Evolutionary conservation across 129 eudicot genomes (phyloP).

Genomic region (Chrysanthemum lavandulifolium): DNA sequence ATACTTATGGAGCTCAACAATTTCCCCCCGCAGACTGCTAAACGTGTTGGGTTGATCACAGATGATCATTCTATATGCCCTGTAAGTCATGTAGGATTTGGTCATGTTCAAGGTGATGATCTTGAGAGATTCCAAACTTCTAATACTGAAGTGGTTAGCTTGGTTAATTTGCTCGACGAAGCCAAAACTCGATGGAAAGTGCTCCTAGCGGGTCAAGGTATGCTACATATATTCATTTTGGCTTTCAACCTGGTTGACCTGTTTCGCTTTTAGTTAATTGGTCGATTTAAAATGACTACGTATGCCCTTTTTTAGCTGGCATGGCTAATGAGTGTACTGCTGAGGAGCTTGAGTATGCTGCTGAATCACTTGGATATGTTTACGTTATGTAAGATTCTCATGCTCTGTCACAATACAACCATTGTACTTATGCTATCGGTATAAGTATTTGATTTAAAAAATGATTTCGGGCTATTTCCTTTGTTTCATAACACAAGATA

Average conservation of each 20-base stretch:
- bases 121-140: too few species aligned
- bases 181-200: not conserved
- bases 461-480: not conserved
- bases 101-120: too few species aligned
- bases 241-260: not conserved
- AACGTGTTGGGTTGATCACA: too few species aligned
- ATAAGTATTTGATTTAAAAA: not conserved
- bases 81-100: too few species aligned
- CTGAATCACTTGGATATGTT: not conserved
- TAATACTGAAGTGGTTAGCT: too few species aligned
- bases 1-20: too few species aligned
- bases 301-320: not conserved
- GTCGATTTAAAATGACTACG: not conserved
- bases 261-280: not conserved
- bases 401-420: not conserved
- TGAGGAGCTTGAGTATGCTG: not conserved
- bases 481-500: not conserved
- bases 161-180: too few species aligned
- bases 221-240: not conserved
- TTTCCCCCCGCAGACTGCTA: too few species aligned
- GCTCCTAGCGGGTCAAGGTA: not conserved
- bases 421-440: not conserved
- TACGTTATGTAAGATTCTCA: not conserved
- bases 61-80: too few species aligned
- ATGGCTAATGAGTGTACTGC: constrained; percentile 2